phyloP scores from a whole-genome alignment of 2,329 filamentous ascomycete species.

The Zalaria obscura region DNA sequence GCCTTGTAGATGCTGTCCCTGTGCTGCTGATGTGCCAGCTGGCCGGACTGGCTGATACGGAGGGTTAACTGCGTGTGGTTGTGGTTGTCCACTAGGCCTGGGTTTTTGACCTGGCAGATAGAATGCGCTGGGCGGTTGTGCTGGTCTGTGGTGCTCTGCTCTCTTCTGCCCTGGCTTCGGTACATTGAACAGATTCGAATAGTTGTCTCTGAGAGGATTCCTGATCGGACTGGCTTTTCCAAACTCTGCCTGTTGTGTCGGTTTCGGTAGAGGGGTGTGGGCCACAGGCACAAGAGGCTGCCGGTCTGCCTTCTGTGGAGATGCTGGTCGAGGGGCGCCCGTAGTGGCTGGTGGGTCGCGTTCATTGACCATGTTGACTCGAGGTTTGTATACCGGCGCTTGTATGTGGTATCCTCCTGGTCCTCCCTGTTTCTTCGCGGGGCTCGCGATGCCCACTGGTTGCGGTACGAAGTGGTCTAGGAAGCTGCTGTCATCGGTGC shows the following conservation, averaged over 20 bases:
- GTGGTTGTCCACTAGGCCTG: background rate
- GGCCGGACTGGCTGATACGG: too few relatives aligned
- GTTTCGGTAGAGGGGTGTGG: constrained; percentile 5
- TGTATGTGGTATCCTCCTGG: too few relatives aligned
- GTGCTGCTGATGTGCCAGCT: too few relatives aligned
- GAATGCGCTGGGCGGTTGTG: constrained; percentile 7
- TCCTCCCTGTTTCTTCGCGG: too few relatives aligned
- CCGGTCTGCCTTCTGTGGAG: background rate
- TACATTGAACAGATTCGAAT: constrained; percentile 33
- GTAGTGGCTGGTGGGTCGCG: constrained; percentile 25
- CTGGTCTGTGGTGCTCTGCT: constrained; percentile 6
- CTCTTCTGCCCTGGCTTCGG: constrained; percentile 17
- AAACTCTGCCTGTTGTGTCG: constrained; percentile 31
- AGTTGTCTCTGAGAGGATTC: constrained; percentile 25
- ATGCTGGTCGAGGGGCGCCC: constrained; percentile 4
- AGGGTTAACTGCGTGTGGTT: too few relatives aligned
- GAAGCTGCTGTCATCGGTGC: constrained; percentile 1
- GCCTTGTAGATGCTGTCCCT: too few relatives aligned
- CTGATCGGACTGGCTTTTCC: constrained; percentile 44
- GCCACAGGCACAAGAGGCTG: constrained; percentile 8
- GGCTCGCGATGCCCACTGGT: too few relatives aligned
- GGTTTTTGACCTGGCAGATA: constrained; percentile 13
- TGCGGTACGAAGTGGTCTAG: too few relatives aligned
- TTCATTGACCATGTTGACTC: constrained; percentile 35
- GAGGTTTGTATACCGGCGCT: background rate